Base-by-base conservation (phyloP, 345 rosid species). In the Erodium maritimum region DNA sequence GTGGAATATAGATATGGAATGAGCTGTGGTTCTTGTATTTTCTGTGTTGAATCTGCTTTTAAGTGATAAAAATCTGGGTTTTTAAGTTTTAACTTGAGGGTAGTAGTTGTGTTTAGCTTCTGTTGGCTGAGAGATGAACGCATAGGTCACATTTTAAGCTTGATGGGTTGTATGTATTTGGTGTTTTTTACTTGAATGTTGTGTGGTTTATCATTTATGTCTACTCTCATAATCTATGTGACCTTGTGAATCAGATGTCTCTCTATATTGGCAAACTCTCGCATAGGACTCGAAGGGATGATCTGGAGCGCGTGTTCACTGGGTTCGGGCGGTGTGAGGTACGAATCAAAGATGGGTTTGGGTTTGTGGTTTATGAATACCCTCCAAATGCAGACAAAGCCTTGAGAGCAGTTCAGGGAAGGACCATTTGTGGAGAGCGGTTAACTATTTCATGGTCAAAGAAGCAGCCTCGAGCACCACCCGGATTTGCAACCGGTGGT, bases 371-470 rank as follows among this genome's bases (percentile, higher is more conserved):
- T 0, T 80, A 75, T 65, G 77, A 69, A 10, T 77, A 55, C 61
- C 74, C 75, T 54, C 75, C 75, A 19, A 65, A 80, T 71, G 80
- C 82, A 3, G 72, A 77, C 54, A 73, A 63, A 62, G 85, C 85
- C 34, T 57, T 80, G 73, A 69, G 67, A 66, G 71, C 69, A n/a
- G 61, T 80, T 12, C 71, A 63, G 17, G 71, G 75, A 20, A 73
- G 61, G 56, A 54, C 63, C 51, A 77, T 75, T 24, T 77, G 77
- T 57, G 78, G 82, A 61, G 33, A 73, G 74, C 65, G 65, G 48
- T 63, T 77, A 45, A 70, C 73, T 56, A 73, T 80, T 61, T 23
- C 75, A 19, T 77, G 86, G 82, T 80, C 86, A n/a, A 80, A 75
- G 22, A 71, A 75, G 59, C 86, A 80, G 64, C 82, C 79, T 34